Percentiles rank a stretch among this genome's conserved stretches.
Conservation (phyloP, 805 yeast genomes). For the Saccharomycopsis synnaedendra region DNA sequence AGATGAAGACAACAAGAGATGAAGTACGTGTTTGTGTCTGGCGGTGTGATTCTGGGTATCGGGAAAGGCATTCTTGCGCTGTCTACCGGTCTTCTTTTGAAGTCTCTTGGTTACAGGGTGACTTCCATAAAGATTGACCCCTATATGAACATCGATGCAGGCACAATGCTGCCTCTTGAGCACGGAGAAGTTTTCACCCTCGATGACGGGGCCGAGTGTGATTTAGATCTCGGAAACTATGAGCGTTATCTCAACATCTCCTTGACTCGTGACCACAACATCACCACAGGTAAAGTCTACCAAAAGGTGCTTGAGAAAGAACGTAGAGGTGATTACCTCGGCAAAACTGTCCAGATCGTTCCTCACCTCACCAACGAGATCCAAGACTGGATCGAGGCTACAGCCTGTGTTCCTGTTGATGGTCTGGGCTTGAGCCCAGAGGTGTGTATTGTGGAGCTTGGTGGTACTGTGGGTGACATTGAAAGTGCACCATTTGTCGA, state of each 20-base stretch:
- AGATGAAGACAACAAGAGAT: conserved; percentile 25
- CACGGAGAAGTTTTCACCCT: conserved; percentile 98
- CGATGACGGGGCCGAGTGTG: conserved; percentile 99
- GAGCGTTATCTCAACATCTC: conserved; percentile 94
- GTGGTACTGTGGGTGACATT: conserved; percentile 99
- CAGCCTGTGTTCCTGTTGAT: conserved; percentile 87
- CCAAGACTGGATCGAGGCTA: conserved; percentile 97
- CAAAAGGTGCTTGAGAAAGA: conserved; percentile 88
- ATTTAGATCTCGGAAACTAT: conserved; percentile 94
- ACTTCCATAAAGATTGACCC: conserved; percentile 98
- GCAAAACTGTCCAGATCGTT: conserved; percentile 98
- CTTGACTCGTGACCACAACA: conserved; percentile 86
- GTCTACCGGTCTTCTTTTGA: conserved; percentile 88
- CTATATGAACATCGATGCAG: conserved; percentile 98
- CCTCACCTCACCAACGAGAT: conserved; percentile 96
- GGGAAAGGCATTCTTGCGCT: conserved; percentile 99
- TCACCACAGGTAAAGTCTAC: conserved; percentile 96
- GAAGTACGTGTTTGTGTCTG: conserved; percentile 99
- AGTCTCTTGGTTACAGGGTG: conserved; percentile 88
- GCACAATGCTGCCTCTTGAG: conserved; percentile 98
- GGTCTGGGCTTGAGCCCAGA: conserved; percentile 82
- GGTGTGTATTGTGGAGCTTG: conserved; percentile 92
- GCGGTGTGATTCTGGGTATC: conserved; percentile 98
- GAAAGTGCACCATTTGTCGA: conserved; percentile 98
- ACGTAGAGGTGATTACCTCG: conserved; percentile 94